Percentiles rank a stretch among this genome's conserved stretches.
Conservation (phyloP, 805 yeast genomes). For the Candida succiphila region DNA sequence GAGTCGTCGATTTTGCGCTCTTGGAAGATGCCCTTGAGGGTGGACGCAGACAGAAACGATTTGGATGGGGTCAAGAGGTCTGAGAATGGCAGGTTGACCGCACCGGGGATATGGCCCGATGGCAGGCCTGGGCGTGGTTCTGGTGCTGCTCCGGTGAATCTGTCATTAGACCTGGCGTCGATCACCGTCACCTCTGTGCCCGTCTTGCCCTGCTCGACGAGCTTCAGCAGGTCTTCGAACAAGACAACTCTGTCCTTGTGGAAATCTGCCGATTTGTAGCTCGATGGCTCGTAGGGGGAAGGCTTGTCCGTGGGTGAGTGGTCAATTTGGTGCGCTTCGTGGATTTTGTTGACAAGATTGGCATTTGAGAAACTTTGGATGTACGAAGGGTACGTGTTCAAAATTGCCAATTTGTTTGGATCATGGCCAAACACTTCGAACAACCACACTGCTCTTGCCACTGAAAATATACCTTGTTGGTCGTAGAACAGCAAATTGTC, state of each 20-base stretch:
- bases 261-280: slow-evolving; percentile 27
- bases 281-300: slow-evolving; percentile 12
- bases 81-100: slow-evolving; percentile 66
- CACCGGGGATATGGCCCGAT: slow-evolving; percentile 84
- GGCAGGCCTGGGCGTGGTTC: slow-evolving; percentile 87
- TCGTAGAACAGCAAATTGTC: slow-evolving; percentile 79
- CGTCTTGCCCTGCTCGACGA: slow-evolving; percentile 41
- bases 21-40: slow-evolving; percentile 37
- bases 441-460: slow-evolving; percentile 92
- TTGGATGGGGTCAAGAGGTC: slow-evolving; percentile 44
- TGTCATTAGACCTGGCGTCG: slow-evolving; percentile 72
- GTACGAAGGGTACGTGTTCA: slow-evolving; percentile 52
- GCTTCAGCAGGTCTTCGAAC: slow-evolving; percentile 54
- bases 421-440: slow-evolving; percentile 69
- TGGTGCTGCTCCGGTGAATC: slow-evolving; percentile 72
- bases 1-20: slow-evolving; percentile 27
- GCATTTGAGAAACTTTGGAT: slow-evolving; percentile 15
- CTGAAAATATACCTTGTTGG: slow-evolving; percentile 71
- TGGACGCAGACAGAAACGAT: slow-evolving; percentile 36
- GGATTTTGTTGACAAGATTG: slow-evolving; percentile 12
- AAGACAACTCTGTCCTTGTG: slow-evolving; percentile 43
- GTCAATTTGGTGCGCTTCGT: slow-evolving; percentile 12
- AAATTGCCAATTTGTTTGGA: slow-evolving; percentile 39
- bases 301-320: slow-evolving; percentile 11
- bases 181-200: slow-evolving; percentile 41